A percentile compares a stretch with the other conserved stretches of the same genome.
Conservation (phyloP, 352 stramenopile genomes). For the Phytopythium litorale region DNA sequence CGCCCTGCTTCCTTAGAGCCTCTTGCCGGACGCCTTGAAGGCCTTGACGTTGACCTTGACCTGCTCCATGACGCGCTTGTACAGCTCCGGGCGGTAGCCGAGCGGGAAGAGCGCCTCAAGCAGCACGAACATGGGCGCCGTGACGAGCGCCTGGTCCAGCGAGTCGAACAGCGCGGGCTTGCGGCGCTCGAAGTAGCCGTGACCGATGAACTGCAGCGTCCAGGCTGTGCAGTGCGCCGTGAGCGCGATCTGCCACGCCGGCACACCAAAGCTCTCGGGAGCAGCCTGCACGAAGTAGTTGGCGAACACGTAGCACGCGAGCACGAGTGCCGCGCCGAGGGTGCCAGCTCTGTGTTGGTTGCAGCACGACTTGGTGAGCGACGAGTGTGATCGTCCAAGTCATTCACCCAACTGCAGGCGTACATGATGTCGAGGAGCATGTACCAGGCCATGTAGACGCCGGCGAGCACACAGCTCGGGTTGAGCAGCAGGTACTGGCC, state of each 20-base stretch:
- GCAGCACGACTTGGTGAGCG: background rate
- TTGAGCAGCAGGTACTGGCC: slow-evolving; percentile 64
- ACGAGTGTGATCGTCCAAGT: background rate
- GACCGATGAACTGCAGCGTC: slow-evolving; percentile 84
- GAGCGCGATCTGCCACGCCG: slow-evolving; percentile 60
- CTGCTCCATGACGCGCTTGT: slow-evolving; percentile 56
- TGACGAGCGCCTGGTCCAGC: slow-evolving; percentile 79
- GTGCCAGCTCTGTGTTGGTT: slow-evolving; percentile 33
- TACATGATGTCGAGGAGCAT: slow-evolving; percentile 60
- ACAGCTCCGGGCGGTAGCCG: slow-evolving; percentile 74
- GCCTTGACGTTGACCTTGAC: slow-evolving; percentile 58
- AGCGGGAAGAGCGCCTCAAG: slow-evolving; percentile 78
- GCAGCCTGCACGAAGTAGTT: slow-evolving; percentile 55
- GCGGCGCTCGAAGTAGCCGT: slow-evolving; percentile 82
- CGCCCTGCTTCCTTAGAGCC: slow-evolving; percentile 12
- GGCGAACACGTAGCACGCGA: slow-evolving; percentile 43
- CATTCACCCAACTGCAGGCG: slow-evolving; percentile 4
- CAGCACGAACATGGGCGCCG: slow-evolving; percentile 87
- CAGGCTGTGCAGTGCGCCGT: slow-evolving; percentile 57
- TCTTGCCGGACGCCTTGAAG: slow-evolving; percentile 44
- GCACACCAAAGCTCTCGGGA: slow-evolving; percentile 25
- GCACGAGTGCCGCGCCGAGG: slow-evolving; percentile 53
- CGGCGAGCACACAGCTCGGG: slow-evolving; percentile 44
- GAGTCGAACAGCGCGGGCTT: slow-evolving; percentile 86
- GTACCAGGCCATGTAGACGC: slow-evolving; percentile 84